Evolutionary conservation across 257 asterid genomes (phyloP), one percentile per base, ranked within the genome.

Genomic region (Forsythia suspensa): DNA sequence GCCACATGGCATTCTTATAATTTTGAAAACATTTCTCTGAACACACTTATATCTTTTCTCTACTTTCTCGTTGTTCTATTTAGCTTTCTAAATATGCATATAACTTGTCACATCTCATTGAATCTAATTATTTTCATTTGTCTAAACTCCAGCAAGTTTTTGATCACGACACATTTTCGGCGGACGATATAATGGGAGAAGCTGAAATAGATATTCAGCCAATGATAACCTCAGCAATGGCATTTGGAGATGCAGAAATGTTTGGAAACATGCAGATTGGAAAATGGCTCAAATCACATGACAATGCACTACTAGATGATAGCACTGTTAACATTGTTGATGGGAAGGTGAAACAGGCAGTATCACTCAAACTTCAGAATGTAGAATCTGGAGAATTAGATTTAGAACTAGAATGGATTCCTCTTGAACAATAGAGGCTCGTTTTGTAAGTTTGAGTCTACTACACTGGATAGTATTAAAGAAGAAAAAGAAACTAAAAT

Each of bases 121-220:
- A 29, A 29, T 29, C 34, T 29, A 29, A 29, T 29, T 29, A 0
- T 29, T 29, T 29, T 29, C 34, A 29, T 29, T 29, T 29, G 10
- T 51, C 39, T 46, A 20, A 69, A 39, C 43, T 73, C 52, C 94
- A 96, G 99, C 87, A 92, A 87, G 97, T 96, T 12, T 96, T 84
- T 48, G 99, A 96, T 79, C 84, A 94, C 74, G 99, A 96, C 83
- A 94, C 96, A 1, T 92, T 96, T 76, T 92, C 98, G 69, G 94
- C 99, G 18, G 98, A 96, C 38, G 99, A 96, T 84, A 87, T 91
- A 55, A 96, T 96, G 99, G 99, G 99, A 59, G 92, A 92, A 78
- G 99, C 98, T 0, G 97, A 96, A 87, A 90, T 96, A 63, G 99
- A 96, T 76, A 90, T 96, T 52, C 99, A 91, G 78, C 86, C 99